phyloP scores from a whole-genome alignment of 2,329 filamentous ascomycete genomes.

The Ilyonectria mors-panacis region DNA sequence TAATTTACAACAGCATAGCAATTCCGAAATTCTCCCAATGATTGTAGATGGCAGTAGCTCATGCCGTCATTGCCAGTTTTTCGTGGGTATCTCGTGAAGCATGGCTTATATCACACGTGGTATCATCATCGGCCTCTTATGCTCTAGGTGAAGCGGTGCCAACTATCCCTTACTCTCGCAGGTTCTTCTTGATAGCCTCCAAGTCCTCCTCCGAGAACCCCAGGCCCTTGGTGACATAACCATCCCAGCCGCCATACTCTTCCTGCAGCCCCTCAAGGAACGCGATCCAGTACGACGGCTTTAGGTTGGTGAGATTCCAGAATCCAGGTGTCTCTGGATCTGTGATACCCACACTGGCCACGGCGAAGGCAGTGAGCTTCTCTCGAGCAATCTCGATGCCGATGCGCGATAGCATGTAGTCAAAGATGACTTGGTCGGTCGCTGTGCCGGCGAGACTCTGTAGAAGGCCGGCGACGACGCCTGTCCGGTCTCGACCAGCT shows the following conservation, averaged over 20 bases:
- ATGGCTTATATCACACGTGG: neutral
- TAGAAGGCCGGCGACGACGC: slow-evolving; percentile 66
- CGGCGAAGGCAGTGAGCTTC: slow-evolving; percentile 60
- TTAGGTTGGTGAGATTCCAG: slow-evolving; percentile 62
- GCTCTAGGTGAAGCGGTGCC: neutral
- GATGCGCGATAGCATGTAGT: slow-evolving; percentile 70
- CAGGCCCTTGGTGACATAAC: slow-evolving; percentile 61
- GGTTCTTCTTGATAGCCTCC: slow-evolving; percentile 62
- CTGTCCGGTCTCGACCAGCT: slow-evolving; percentile 71
- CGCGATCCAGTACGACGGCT: slow-evolving; percentile 60
- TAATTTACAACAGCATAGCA: neutral
- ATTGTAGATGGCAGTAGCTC: neutral
- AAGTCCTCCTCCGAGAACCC: slow-evolving; percentile 64
- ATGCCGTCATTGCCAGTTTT: slow-evolving; percentile 7
- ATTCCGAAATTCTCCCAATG: neutral
- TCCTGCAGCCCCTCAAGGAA: slow-evolving; percentile 61
- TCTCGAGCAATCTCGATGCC: slow-evolving; percentile 67
- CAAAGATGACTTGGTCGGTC: slow-evolving; percentile 59
- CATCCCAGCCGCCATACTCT: slow-evolving; percentile 64
- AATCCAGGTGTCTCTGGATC: slow-evolving; percentile 63
- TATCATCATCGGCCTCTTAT: no score
- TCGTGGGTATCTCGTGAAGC: neutral
- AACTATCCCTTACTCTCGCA: slow-evolving; percentile 44
- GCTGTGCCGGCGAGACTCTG: slow-evolving; percentile 64
- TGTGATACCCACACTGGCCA: slow-evolving; percentile 54